phyloP scores from a whole-genome alignment of 257 asterid species.

The Solanum ahanhuiri region DNA sequence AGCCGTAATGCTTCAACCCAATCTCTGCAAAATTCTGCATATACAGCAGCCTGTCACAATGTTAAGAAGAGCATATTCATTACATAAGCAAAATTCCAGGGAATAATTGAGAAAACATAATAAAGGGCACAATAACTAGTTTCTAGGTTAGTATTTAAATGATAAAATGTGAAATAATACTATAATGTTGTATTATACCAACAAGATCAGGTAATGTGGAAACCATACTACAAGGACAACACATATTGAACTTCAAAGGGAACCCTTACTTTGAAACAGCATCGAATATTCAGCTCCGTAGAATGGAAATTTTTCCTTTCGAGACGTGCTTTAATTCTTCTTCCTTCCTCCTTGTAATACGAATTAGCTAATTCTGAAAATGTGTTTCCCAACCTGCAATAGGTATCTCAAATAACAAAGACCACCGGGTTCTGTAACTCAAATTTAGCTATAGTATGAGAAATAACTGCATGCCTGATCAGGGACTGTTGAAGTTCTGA shows the following conservation, averaged over 20 bases:
- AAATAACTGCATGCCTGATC: slow-evolving; percentile 51
- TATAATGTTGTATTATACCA: neutral
- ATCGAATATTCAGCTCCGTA: slow-evolving; percentile 70
- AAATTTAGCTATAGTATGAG: neutral
- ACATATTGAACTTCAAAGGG: neutral
- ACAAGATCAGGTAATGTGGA: neutral
- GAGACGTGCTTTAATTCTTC: slow-evolving; percentile 63
- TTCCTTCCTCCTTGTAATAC: slow-evolving; percentile 86
- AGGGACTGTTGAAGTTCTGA: slow-evolving; percentile 67
- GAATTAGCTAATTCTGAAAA: slow-evolving; percentile 61
- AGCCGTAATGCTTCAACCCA: slow-evolving; percentile 89
- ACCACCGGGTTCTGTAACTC: neutral
- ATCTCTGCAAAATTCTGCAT: slow-evolving; percentile 94
- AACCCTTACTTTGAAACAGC: slow-evolving; percentile 73
- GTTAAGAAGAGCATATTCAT: slow-evolving; percentile 33
- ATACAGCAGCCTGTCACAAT: slow-evolving; percentile 88
- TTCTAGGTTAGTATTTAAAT: neutral
- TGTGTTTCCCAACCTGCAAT: slow-evolving; percentile 57
- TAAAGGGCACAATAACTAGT: neutral
- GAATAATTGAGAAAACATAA: neutral
- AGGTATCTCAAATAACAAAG: slow-evolving; percentile 8
- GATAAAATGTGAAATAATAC: neutral
- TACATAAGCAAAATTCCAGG: slow-evolving; percentile 16
- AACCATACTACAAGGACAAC: neutral
- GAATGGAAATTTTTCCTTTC: slow-evolving; percentile 67